Percentiles rank a stretch among this genome's conserved stretches.
These are phyloP conservation scores for Citropsis articulata DNA, from an alignment of 345 rosid genomes.

Conservation along the genomic window DNA sequence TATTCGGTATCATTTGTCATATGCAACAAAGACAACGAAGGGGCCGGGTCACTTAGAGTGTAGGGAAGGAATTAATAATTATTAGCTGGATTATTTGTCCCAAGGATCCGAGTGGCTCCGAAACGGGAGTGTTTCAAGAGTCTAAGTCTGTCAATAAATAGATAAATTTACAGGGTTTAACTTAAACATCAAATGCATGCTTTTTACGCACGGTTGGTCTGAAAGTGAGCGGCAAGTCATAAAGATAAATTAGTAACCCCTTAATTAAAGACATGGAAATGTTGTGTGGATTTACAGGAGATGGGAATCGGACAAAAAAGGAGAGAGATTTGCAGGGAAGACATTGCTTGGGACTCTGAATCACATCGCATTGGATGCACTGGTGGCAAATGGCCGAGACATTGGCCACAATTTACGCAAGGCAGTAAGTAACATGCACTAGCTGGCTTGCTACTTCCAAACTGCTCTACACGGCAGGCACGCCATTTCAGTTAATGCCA, in stretches of 20 bases:
- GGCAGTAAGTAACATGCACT: slow-evolving; percentile 44
- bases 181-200: background rate
- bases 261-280: background rate
- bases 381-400: slow-evolving; percentile 58
- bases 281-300: slow-evolving; percentile 27
- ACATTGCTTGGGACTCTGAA: slow-evolving; percentile 49
- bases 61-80: background rate
- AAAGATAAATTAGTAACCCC: background rate
- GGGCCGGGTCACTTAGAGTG: background rate
- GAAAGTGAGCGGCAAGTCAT: no score
- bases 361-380: slow-evolving; percentile 55
- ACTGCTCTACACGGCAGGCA: no score
- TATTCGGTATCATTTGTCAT: background rate
- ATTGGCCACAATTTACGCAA: slow-evolving; percentile 42
- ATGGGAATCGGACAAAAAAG: slow-evolving; percentile 24
- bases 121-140: background rate
- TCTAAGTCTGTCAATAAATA: background rate
- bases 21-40: background rate
- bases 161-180: background rate
- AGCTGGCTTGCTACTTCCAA: no score
- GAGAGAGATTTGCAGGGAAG: slow-evolving; percentile 36
- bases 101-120: background rate
- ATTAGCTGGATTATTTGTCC: background rate
- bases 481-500: no score
- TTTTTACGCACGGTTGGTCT: background rate